Base-by-base conservation (phyloP, 257 asterid species). In the Rauvolfia tetraphylla region DNA sequence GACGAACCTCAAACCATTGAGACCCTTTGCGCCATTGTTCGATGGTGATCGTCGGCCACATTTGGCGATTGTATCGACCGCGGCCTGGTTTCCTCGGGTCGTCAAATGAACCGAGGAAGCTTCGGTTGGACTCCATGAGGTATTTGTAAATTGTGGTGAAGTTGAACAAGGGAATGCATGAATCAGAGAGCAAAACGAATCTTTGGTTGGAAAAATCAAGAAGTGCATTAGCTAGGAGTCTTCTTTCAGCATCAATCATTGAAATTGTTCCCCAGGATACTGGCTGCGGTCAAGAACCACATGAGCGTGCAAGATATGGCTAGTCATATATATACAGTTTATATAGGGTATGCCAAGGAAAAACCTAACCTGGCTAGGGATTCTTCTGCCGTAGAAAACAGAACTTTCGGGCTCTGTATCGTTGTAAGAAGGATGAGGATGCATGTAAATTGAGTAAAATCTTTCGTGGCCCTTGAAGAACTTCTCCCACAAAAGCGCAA, bases 1-100 rank as follows among this genome's bases (percentile, higher is more conserved):
- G 93, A 79, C 76, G 90, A 78, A 88, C 29, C 59, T 90, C 92
- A 36, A 92, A 92, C 96, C 97, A 90, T 57, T 92, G 94, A 7
- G 97, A 88, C 44, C 96, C 90, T 71, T 92, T 92, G 5, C 94
- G 90, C 92, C 97, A 90, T 54, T 87, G 88, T 29, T 84, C 79
- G 82, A 90, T 39, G 49, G 91, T 83, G 75, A 92, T 74, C 0
- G 54, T 70, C 1, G 96, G 97, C 78, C 71, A 83, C 97, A 91
- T 91, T 38, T 73, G 82, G 11, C 38, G 87, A 75, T 87, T 88
- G 86, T 91, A 90, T 0, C 93, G 90, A 17, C 97, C 96, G 0
- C 92, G 86, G 6, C 96, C 97, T 0, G 80, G 44, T 33, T 85
- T 86, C 0, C 82, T 62, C 0, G 93, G 92, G 29, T 87, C 93